A percentile compares a stretch with the other conserved stretches of the same genome.
Evolutionary conservation across 2,329 filamentous ascomycete species (phyloP).

Genomic region (Stemphylium beticola): DNA sequence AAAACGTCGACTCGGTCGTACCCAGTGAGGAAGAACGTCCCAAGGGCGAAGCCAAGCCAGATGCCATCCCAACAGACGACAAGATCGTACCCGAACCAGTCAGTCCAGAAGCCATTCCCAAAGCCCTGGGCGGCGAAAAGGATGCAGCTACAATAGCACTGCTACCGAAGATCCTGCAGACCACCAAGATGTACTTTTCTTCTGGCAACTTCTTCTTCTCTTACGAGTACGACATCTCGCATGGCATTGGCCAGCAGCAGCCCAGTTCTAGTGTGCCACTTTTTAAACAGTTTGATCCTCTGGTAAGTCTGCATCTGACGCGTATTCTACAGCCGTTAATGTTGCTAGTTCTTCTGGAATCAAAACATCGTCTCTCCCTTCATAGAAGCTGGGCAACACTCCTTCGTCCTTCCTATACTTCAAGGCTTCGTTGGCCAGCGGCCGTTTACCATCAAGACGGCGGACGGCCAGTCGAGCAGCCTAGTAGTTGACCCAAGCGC

Average conservation of each 20-base stretch:
- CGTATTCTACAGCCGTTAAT: slow-evolving; percentile 1
- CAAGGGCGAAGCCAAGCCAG: slow-evolving; percentile 24
- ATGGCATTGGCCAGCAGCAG: slow-evolving; percentile 58
- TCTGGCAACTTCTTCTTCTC: slow-evolving; percentile 90
- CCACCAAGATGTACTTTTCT: slow-evolving; percentile 82
- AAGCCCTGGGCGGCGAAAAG: slow-evolving; percentile 39
- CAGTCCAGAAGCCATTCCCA: slow-evolving; percentile 45
- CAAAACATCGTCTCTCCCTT: slow-evolving; percentile 75
- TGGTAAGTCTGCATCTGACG: slow-evolving; percentile 52
- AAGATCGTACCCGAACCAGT: slow-evolving; percentile 26
- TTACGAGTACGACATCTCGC: slow-evolving; percentile 91
- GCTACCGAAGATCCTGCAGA: slow-evolving; percentile 83
- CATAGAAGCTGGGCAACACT: slow-evolving; percentile 72
- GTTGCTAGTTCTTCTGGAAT: slow-evolving; percentile 84
- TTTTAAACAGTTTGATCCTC: slow-evolving; percentile 72
- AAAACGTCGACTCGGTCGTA: slow-evolving; percentile 41
- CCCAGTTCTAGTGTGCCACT: slow-evolving; percentile 63
- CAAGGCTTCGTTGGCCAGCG: slow-evolving; percentile 94
- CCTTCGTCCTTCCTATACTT: slow-evolving; percentile 79
- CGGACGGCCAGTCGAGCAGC: slow-evolving; percentile 45
- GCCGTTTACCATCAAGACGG: slow-evolving; percentile 72
- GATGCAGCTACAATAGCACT: slow-evolving; percentile 53
- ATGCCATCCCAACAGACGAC: slow-evolving; percentile 30
- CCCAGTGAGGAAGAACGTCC: slow-evolving; percentile 31
- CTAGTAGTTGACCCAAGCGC: slow-evolving; percentile 43